Percentiles rank a stretch among this genome's conserved stretches.
Conservation (phyloP, 2,329 filamentous ascomycete species). For the Dactylella cylindrospora region DNA sequence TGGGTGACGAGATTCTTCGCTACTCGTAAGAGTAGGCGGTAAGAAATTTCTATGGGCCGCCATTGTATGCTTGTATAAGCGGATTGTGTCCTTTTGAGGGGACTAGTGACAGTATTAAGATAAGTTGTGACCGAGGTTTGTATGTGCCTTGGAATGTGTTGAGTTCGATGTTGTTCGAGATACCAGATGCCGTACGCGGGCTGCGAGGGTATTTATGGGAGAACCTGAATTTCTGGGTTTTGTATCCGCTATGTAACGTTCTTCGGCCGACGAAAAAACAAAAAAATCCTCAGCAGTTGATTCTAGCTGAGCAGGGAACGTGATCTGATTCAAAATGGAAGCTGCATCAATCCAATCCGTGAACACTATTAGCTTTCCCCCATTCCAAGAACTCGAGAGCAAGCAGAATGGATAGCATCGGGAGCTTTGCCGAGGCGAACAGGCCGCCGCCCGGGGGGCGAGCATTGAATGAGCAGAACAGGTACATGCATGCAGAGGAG, state of each 20-base stretch:
- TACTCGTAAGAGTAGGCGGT: conserved; percentile 40
- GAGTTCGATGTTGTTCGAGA: conserved; percentile 2
- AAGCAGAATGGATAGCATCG: conserved; percentile 34
- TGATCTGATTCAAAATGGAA: conserved; percentile 36
- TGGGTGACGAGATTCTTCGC: conserved; percentile 41
- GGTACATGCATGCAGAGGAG: not conserved
- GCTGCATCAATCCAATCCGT: conserved; percentile 6
- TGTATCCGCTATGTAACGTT: conserved; percentile 32
- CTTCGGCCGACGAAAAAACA: conserved; percentile 35
- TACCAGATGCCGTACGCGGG: not conserved
- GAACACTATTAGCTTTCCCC: conserved; percentile 3
- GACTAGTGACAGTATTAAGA: not conserved
- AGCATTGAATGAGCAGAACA: not conserved
- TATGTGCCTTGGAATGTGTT: no score
- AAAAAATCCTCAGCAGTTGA: not conserved
- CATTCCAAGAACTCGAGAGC: no score
- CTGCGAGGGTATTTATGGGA: conserved; percentile 19
- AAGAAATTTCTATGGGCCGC: conserved; percentile 29
- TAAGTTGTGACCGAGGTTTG: not conserved
- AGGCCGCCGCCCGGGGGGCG: conserved; percentile 31
- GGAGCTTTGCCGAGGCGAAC: conserved; percentile 40
- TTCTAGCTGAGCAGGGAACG: not conserved
- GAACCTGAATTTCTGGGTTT: not conserved
- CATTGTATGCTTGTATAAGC: conserved; percentile 17
- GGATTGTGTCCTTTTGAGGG: conserved; percentile 8